Base-by-base conservation (phyloP, 257 asterid genomes). In the Gentiana straminea region DNA sequence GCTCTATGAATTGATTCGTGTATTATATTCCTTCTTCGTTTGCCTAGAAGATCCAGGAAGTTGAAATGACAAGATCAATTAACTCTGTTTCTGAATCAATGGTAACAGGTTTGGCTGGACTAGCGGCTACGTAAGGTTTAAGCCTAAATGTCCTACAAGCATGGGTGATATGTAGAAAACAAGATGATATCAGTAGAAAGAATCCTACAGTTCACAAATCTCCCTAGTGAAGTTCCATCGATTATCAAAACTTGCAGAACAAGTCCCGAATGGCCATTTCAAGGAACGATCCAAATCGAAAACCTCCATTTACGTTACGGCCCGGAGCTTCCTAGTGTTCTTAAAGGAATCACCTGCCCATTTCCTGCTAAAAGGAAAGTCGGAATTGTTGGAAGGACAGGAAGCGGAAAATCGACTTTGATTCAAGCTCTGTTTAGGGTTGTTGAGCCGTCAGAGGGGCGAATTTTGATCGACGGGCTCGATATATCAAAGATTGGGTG, bases 101-200 rank as follows among this genome's bases (percentile, higher is more conserved):
- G 60, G 36, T 61, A 60, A 55, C 88, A 88, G 94, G 94, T 63
- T 60, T 88, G 71, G 96, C 94, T 35, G 96, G 94, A 63, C 72
- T 88, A 44, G 94, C 96, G 9, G 95, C 94, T n/a, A 80, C 95
- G 0, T 88, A 88, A 10, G 95, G 94, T 32, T 71, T 88, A 71
- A 88, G 79, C 70, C 67, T 88, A 15, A 84, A 77, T 57, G 94
- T 82, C 24, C 86, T 84, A 58, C 94, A 84, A 68, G 88, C 95
- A 59, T 88, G 97, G 95, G 86, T 88, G 37, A 81, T 88, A 85
- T 43, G 97, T 88, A 0, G 91, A 85, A 46, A 88, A 88, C 76
- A 88, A 88, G 62, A 84, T 85, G 94, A 88, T 88, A 33, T 80
- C 88, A 0, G 91, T 88, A 8, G 94, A 84, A 60, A 79, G 94